These are phyloP conservation scores for Blastobotrys attinorum DNA, from an alignment of 805 yeast species.

Conservation along the genomic window DNA sequence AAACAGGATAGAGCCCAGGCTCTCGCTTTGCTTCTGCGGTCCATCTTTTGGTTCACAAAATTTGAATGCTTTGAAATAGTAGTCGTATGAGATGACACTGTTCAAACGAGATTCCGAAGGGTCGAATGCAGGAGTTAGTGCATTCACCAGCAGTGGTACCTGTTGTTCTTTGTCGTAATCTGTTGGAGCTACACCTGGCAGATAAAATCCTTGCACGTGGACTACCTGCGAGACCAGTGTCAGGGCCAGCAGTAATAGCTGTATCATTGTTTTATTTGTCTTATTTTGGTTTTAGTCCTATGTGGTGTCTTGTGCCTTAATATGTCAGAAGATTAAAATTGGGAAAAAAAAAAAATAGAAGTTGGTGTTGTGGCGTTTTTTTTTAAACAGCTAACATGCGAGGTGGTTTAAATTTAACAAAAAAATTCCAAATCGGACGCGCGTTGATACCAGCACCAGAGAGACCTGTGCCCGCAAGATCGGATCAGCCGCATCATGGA, in stretches of 20 bases:
- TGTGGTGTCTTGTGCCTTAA: slow-evolving; percentile 1
- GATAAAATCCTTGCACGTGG: slow-evolving; percentile 55
- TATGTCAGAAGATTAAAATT: no score
- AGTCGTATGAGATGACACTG: slow-evolving; percentile 32
- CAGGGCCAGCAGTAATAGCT: no score
- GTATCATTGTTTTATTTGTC: neutral
- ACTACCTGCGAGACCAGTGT: slow-evolving; percentile 10
- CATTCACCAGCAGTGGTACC: slow-evolving; percentile 79
- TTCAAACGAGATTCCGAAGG: slow-evolving; percentile 18
- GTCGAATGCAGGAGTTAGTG: slow-evolving; percentile 68
- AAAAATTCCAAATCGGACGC: no score
- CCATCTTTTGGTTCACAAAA: slow-evolving; percentile 74
- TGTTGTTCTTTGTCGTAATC: slow-evolving; percentile 66
- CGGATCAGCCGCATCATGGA: no score
- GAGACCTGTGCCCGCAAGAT: no score
- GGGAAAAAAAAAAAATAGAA: no score
- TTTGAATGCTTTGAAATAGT: slow-evolving; percentile 75
- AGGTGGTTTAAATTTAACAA: no score
- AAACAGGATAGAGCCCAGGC: slow-evolving; percentile 85
- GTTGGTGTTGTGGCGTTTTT: no score
- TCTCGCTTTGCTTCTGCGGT: slow-evolving; percentile 66
- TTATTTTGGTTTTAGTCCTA: neutral
- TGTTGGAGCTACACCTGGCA: slow-evolving; percentile 96
- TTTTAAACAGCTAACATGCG: no score
- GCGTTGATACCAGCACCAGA: no score